A percentile compares a stretch with the other conserved stretches of the same genome.
Evolutionary conservation across 2,329 filamentous ascomycete genomes (phyloP).

Genomic region (Phyllosticta capitalensis): DNA sequence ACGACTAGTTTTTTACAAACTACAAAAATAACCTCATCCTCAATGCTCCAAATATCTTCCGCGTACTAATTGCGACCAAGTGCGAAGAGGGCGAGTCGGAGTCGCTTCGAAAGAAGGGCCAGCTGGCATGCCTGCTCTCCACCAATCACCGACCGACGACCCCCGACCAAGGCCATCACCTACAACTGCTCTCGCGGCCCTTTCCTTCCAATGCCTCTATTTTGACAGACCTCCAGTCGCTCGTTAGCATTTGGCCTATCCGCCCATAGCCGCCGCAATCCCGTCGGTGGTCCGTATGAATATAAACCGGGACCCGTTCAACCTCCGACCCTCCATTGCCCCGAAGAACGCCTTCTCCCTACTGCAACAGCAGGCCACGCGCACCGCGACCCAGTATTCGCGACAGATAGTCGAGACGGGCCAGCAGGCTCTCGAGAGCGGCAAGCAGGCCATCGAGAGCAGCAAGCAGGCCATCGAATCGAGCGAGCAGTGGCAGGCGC

Average conservation of each 20-base stretch:
- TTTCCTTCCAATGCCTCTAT: not conserved
- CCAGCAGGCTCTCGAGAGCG: slow-evolving; percentile 24
- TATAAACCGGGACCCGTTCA: slow-evolving; percentile 36
- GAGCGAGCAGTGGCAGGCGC: slow-evolving; percentile 14
- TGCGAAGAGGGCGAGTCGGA: not conserved
- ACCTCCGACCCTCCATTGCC: slow-evolving; percentile 27
- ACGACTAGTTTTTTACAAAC: too few species aligned
- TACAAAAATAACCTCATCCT: not conserved
- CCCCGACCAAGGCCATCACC: not conserved
- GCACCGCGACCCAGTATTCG: slow-evolving; percentile 17
- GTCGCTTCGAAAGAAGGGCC: not conserved
- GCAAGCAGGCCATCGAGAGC: slow-evolving; percentile 25
- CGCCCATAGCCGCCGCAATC: not conserved
- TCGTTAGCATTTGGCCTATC: not conserved
- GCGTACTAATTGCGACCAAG: not conserved
- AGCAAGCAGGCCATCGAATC: slow-evolving; percentile 18
- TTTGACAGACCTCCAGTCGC: not conserved
- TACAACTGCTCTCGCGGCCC: not conserved
- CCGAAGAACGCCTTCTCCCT: slow-evolving; percentile 20
- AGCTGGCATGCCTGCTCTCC: not conserved
- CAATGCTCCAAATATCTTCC: not conserved
- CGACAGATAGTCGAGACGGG: slow-evolving; percentile 20
- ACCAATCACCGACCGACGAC: slow-evolving; percentile 3
- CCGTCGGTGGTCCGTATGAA: slow-evolving; percentile 3
- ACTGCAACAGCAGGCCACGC: slow-evolving; percentile 24